Base-by-base conservation (phyloP, 2,329 filamentous ascomycete species). In the Epichloe sp. region DNA sequence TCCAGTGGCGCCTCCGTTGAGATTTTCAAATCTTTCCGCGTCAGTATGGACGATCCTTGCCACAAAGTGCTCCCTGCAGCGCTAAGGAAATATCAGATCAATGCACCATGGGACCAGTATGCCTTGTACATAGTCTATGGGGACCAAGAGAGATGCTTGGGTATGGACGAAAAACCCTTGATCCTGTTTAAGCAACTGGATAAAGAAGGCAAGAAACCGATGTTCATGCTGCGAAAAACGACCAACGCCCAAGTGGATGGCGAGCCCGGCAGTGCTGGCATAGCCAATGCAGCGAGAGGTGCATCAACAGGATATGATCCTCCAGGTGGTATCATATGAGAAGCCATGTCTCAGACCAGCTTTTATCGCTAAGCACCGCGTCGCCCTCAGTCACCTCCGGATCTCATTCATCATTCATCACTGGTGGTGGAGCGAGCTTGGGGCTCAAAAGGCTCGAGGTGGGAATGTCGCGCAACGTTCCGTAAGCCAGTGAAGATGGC, bases 1-100 rank as follows among this genome's bases (percentile, higher is more conserved):
- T 68, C 72, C 26, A 74, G 72, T 60, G 77, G 76, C 53, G 71
- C 76, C 12, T 80, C 79, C 1, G 90, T 96, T 53, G 93, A 98
- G 68, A 96, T 98, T 53, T 97, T 97, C 81, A 98, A 98, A 67
- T 95, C 88, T 1, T 98, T 98, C 78, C 84, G 91, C 40, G 93
- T 98, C 55, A 93, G 87, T 64, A 94, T 97, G 79, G 93, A 98
- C 59, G 93, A 98, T 63, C 93, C 93, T 3, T 98, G 93, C 71
- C 86, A 95, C 72, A 96, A 96, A 66, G 93, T 98, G 31, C 76
- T 98, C 2, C 93, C 93, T 1, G 93, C 94, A 15, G 93, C 93
- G 2, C 78, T 98, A 17, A 94, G 94, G 65, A 95, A 96, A 66
- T 98, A 98, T 71, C 93, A 97, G 64, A 98, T 98, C 72, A 91